Conservation (phyloP, 192 early-diverging fungal species). For the Backusella parvicylindrica region DNA sequence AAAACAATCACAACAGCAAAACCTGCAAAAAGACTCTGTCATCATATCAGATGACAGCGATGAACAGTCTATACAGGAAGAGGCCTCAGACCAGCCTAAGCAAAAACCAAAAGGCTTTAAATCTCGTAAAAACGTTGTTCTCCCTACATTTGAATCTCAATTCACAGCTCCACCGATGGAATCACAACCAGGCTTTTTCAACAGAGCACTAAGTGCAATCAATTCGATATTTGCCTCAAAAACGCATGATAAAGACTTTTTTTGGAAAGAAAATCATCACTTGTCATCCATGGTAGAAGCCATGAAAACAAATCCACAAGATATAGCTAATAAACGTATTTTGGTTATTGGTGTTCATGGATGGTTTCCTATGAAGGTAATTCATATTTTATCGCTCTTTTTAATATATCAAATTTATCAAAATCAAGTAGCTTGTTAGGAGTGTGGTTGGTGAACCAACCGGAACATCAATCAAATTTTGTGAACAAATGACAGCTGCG, state of each 20-base stretch:
- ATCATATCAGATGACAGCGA: constrained; percentile 7
- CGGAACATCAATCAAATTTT: constrained; percentile 87
- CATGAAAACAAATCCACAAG: constrained; percentile 16
- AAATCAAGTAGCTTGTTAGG: constrained; percentile 43
- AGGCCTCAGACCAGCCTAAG: neutral
- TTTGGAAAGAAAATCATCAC: neutral
- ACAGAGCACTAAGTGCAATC: neutral
- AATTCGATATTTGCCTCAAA: constrained; percentile 11
- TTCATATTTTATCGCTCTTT: constrained; percentile 12
- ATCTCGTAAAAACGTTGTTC: constrained; percentile 22
- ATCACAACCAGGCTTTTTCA: neutral
- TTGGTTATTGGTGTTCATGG: constrained; percentile 89
- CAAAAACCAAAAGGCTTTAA: neutral
- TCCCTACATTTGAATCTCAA: constrained; percentile 32
- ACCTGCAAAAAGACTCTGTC: constrained; percentile 2
- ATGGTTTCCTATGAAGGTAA: constrained; percentile 77
- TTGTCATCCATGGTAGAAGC: constrained; percentile 6
- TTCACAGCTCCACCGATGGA: neutral
- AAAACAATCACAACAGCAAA: neutral
- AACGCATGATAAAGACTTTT: neutral
- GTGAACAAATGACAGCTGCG: constrained; percentile 80
- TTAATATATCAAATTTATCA: neutral
- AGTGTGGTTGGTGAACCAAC: constrained; percentile 89
- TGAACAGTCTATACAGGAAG: neutral
- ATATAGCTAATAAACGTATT: constrained; percentile 45